These are phyloP conservation scores for Phytophthora pisi DNA, from an alignment of 352 stramenopile genomes.

Conservation along the genomic window DNA sequence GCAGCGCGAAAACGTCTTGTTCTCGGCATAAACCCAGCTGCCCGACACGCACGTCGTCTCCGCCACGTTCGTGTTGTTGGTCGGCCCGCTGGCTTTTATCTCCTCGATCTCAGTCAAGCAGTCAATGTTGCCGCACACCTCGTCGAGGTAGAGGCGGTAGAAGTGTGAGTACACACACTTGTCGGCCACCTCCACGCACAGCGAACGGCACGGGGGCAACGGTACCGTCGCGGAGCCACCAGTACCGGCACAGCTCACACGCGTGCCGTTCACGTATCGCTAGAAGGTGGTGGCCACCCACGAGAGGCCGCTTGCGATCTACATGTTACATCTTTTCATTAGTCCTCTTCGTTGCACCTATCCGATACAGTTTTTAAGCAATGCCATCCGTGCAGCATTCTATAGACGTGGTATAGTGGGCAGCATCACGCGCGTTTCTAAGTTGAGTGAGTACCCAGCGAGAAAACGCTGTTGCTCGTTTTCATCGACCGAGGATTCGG, in stretches of 20 bases:
- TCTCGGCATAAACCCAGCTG: slow-evolving; percentile 51
- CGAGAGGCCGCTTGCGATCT: no score
- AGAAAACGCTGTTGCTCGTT: no score
- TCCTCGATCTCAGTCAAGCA: slow-evolving; percentile 66
- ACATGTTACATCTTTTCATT: no score
- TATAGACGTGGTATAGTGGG: no score
- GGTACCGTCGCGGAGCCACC: slow-evolving; percentile 25
- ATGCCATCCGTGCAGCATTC: no score
- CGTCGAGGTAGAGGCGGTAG: slow-evolving; percentile 65
- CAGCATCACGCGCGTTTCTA: no score
- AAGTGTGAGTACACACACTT: slow-evolving; percentile 80
- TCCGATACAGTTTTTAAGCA: no score
- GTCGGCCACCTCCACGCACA: slow-evolving; percentile 80
- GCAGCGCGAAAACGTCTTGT: slow-evolving; percentile 61
- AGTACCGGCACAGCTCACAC: slow-evolving; percentile 41
- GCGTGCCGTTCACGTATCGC: slow-evolving; percentile 39
- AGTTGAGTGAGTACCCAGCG: no score
- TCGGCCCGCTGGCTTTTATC: slow-evolving; percentile 32
- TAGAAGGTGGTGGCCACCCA: slow-evolving; percentile 61
- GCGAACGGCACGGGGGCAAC: slow-evolving; percentile 66
- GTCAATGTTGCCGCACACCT: slow-evolving; percentile 67
- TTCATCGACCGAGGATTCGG: no score
- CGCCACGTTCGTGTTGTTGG: slow-evolving; percentile 25
- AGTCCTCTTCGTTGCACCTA: no score
- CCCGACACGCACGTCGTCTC: slow-evolving; percentile 54